Evolutionary conservation across 2,329 filamentous ascomycete species (phyloP), one percentile per base, ranked within the genome.

Genomic region (Epichloe glyceriae): DNA sequence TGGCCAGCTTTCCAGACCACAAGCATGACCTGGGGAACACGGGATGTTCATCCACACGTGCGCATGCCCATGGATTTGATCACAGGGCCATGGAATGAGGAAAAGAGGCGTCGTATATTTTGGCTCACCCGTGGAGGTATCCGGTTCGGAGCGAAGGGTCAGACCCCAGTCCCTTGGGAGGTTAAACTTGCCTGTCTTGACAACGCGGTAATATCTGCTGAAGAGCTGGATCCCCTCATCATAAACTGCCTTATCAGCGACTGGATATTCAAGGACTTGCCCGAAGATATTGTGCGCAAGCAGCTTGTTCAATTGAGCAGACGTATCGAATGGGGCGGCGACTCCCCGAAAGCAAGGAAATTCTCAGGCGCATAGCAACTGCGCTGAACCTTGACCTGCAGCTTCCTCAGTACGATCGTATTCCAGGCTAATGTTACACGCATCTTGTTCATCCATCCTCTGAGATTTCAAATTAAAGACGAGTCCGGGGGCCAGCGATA

Each of bases 71-170:
- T 62, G 11, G 42, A 53, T 4, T 65, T 75, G 26, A 51, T 74
- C 34, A 66, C 62, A 0, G 70, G 71, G 0, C 70, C 72, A 0
- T 73, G 69, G 70, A 58, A 67, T 22, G 66, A 67, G 4, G 64
- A 67, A 38, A 58, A 62, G 41, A 58, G 64, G 22, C 64, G 67
- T 39, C 70, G 70, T 30, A 60, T 75, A 5, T 73, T 73, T 57
- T 75, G 73, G 73, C 61, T 75, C 19, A 59, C 66, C 10, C 65
- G 69, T 37, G 67, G 63, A 5, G 71, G 72, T 14, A 61, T 67
- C 48, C 57, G 55, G 4, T 42, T 67, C 8, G 60, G 61, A 53
- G 60, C 1, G 55, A 62, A 20, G 49, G 51, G 37, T 11, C 61
- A 64, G 51, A 61, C 45, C 12, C 22, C 33, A n/a, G 53, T 51